Conservation (phyloP, 2,329 filamentous ascomycete genomes). For the Raffaelea arxii region DNA sequence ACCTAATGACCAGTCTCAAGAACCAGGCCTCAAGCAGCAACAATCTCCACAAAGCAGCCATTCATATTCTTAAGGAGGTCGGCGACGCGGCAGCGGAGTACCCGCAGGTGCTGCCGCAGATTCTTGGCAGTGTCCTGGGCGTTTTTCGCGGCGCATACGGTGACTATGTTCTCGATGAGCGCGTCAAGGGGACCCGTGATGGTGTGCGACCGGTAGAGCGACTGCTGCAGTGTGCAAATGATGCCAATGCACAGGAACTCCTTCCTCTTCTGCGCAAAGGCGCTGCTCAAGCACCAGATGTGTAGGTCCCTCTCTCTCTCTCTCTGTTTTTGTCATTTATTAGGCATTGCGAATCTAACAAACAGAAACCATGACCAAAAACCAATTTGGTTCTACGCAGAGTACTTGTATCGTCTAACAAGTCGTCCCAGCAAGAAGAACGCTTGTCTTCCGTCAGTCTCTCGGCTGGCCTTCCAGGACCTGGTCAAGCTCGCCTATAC, state of each 20-base stretch:
- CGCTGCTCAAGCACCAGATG: slow-evolving; percentile 19
- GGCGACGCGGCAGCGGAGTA: slow-evolving; percentile 54
- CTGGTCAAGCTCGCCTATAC: slow-evolving; percentile 46
- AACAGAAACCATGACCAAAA: slow-evolving; percentile 27
- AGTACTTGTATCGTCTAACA: slow-evolving; percentile 44
- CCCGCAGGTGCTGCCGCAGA: slow-evolving; percentile 45
- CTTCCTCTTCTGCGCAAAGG: slow-evolving; percentile 35
- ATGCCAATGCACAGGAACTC: slow-evolving; percentile 43
- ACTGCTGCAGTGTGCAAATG: slow-evolving; percentile 52
- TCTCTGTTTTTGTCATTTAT: slow-evolving; percentile 1
- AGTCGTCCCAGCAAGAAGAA: slow-evolving; percentile 23
- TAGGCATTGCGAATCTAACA: slow-evolving; percentile 21
- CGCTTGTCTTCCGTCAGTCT: slow-evolving; percentile 24
- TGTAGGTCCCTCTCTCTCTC: slow-evolving; percentile 17
- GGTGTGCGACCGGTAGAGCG: slow-evolving; percentile 70
- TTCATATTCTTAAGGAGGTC: slow-evolving; percentile 64
- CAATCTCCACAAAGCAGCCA: slow-evolving; percentile 69
- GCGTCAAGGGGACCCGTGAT: slow-evolving; percentile 47
- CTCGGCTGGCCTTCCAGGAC: slow-evolving; percentile 36
- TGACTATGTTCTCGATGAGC: slow-evolving; percentile 71
- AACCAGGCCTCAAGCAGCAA: slow-evolving; percentile 73
- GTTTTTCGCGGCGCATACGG: slow-evolving; percentile 40
- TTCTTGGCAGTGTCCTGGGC: slow-evolving; percentile 60
- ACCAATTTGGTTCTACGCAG: slow-evolving; percentile 39
- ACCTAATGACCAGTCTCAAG: slow-evolving; percentile 70